Evolutionary conservation across 345 rosid genomes (phyloP).

Genomic region (Odontarrhena argentea): DNA sequence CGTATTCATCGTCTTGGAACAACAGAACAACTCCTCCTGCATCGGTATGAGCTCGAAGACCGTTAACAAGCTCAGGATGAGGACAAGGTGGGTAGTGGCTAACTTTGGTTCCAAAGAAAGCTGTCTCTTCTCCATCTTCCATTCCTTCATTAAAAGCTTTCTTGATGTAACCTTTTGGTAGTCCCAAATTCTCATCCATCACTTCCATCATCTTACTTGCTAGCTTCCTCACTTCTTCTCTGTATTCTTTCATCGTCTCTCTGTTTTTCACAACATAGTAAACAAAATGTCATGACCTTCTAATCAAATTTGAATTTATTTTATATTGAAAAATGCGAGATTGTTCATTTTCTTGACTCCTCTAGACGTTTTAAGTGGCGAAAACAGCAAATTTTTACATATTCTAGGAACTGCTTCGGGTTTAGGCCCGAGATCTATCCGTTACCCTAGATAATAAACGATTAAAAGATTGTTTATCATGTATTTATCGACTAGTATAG

Average conservation of each 20-base stretch:
- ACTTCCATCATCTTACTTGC: constrained; percentile 75
- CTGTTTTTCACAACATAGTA: constrained; percentile 37
- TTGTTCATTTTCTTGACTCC: too few species aligned
- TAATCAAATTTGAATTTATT: too few species aligned
- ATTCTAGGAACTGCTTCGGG: too few species aligned
- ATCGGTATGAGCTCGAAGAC: constrained; percentile 91
- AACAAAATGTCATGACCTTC: background rate
- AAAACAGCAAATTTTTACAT: too few species aligned
- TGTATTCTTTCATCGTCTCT: constrained; percentile 75
- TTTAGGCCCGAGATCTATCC: too few species aligned
- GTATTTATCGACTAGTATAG: too few species aligned
- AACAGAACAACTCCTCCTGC: constrained; percentile 92
- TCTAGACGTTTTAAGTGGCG: too few species aligned
- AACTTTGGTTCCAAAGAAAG: constrained; percentile 82
- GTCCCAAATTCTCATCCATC: constrained; percentile 82
- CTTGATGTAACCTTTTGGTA: constrained; percentile 68
- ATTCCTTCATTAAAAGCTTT: constrained; percentile 57
- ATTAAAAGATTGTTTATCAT: too few species aligned
- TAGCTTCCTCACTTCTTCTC: constrained; percentile 69
- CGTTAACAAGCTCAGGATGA: constrained; percentile 62
- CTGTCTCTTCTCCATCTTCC: constrained; percentile 49
- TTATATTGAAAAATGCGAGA: too few species aligned
- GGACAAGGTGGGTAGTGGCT: constrained; percentile 98
- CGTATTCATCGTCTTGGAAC: constrained; percentile 78
- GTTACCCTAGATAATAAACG: too few species aligned